Evolutionary conservation across 805 yeast species (phyloP), one percentile per base, ranked within the genome.

Genomic region (Candida bentonensis): DNA sequence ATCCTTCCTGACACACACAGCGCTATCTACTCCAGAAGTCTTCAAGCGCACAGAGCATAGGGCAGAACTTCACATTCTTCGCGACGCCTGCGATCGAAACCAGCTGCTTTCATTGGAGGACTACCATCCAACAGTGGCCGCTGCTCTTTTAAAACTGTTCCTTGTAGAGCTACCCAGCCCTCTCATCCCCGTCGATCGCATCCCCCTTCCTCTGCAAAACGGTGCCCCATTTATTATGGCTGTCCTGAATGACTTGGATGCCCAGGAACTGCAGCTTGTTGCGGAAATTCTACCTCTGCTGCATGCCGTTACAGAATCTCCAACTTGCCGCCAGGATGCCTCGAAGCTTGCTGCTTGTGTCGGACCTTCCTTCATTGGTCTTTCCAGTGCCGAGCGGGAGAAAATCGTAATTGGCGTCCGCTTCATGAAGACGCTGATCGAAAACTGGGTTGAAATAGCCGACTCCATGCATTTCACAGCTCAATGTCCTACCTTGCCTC

Each of bases 291-390:
- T 30, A n/a, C 36, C 36, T 11, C 17, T 52, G 61, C 2, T 49
- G 20, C 61, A 42, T 56, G 61, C 62, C 11, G 36, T 30, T 7
- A 9, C 36, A 5, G 17, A 30, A 7, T 30, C 36, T 9, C 36
- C 36, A n/a, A 17, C 20, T 5, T 9, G 17, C 36, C 13, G n/a
- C 17, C 36, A 30, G 36, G 36, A 30, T n/a, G 48, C 68, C 13
- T 43, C 53, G 7, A 54, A 70, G 3, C 49, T 74, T 21, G 62
- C 79, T 40, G 70, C 67, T 49, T 63, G 74, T 22, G 53, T 79
- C 39, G 66, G 74, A 5, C 75, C 79, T 17, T 69, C 80, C 13
- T 51, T 82, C 25, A 70, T 79, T 45, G 79, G 79, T 39, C 73
- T 73, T 50, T 62, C 61, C 26, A 54, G 66, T 2, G 64, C 70